A percentile compares a stretch with the other conserved stretches of the same genome.
Evolutionary conservation across 768 basidiomycete species (phyloP).

Genomic region (Pisolithus sp.): DNA sequence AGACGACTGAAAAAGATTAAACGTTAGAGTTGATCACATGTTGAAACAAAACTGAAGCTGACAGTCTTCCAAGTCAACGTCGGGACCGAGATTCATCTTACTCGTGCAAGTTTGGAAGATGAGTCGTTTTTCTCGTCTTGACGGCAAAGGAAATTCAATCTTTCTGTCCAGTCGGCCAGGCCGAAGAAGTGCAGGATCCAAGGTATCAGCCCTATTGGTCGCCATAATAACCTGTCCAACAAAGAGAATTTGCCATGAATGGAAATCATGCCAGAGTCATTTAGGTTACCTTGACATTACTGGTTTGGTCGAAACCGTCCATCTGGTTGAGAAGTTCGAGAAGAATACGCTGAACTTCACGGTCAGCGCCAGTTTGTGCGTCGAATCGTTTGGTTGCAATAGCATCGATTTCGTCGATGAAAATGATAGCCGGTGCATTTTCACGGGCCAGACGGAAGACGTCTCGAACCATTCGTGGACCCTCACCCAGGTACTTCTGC

Average conservation of each 20-base stretch:
- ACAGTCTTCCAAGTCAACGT: conserved; percentile 99
- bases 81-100: conserved; percentile 97
- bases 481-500: conserved; percentile 98
- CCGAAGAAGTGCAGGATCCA: conserved; percentile 94
- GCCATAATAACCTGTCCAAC: conserved; percentile 91
- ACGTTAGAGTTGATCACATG: conserved; percentile 11
- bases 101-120: conserved; percentile 97
- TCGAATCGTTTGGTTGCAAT: conserved; percentile 99
- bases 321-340: conserved; percentile 97
- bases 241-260: background rate
- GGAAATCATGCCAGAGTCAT: background rate
- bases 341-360: conserved; percentile 97
- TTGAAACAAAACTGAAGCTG: conserved; percentile 25
- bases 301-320: conserved; percentile 99
- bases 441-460: conserved; percentile 97
- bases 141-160: conserved; percentile 96
- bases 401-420: conserved; percentile 98
- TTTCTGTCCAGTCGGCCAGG: conserved; percentile 97
- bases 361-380: conserved; percentile 97
- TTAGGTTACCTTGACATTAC: conserved; percentile 83
- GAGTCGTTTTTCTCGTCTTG: conserved; percentile 88
- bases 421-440: conserved; percentile 96
- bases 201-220: conserved; percentile 95
- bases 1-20: conserved; percentile 61
- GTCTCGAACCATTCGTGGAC: conserved; percentile 98